Conservation (phyloP, 345 rosid species). For the Zanthoxylum bungeanum region DNA sequence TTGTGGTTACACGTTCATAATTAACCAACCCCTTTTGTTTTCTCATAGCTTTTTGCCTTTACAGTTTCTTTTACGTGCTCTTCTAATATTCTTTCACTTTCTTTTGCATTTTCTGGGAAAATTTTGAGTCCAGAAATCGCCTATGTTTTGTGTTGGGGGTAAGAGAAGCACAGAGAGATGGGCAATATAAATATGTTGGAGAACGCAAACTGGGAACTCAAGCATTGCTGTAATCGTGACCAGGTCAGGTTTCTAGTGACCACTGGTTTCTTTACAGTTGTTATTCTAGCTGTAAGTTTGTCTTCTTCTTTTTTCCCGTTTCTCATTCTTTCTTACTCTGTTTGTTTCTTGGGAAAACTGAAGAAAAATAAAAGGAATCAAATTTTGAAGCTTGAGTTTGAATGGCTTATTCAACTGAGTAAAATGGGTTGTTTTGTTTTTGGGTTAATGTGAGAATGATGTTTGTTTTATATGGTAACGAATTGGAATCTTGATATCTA, state of each 20-base stretch:
- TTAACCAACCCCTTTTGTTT: background rate
- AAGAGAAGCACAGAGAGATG: too few relatives aligned
- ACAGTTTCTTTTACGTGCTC: background rate
- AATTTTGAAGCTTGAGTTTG: background rate
- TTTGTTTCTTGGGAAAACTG: conserved; percentile 6
- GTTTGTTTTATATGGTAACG: too few relatives aligned
- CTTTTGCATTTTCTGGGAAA: background rate
- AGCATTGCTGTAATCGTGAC: conserved; percentile 67
- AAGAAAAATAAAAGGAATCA: too few relatives aligned
- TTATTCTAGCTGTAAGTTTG: conserved; percentile 69
- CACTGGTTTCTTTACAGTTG: conserved; percentile 80
- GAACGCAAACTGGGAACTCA: conserved; percentile 75
- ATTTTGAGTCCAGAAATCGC: background rate
- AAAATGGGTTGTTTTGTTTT: background rate
- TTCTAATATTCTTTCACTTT: background rate
- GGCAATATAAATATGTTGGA: conserved; percentile 28
- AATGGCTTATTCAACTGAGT: background rate
- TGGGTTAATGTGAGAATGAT: background rate
- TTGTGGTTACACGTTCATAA: background rate
- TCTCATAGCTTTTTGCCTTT: too few relatives aligned
- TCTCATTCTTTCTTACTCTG: background rate
- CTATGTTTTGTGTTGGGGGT: background rate
- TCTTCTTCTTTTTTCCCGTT: conserved; percentile 1
- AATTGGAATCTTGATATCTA: background rate
- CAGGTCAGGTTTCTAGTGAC: conserved; percentile 60